These are phyloP conservation scores for Trichophyton rubrum DNA, from an alignment of 2,329 filamentous ascomycete species.

Conservation along the genomic window DNA sequence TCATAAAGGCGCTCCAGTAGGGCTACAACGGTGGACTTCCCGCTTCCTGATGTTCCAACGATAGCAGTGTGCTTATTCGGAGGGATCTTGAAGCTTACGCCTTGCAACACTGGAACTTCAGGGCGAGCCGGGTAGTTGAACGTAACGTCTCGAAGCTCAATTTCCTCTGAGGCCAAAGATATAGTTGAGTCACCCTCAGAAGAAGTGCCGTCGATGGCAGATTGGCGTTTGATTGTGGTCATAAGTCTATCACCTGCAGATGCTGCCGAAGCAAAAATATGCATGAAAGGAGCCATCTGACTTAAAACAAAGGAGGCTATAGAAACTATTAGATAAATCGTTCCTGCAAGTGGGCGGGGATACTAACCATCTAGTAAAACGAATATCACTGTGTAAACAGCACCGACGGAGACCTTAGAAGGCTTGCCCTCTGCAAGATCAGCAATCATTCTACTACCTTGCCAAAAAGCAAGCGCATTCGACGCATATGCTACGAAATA, in stretches of 20 bases:
- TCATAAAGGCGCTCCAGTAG: conserved; percentile 30
- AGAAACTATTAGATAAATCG: neutral
- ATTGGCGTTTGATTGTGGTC: conserved; percentile 12
- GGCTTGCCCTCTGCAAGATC: conserved; percentile 23
- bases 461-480: conserved; percentile 54
- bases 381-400: conserved; percentile 30
- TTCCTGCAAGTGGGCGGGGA: neutral
- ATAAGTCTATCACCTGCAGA: conserved; percentile 11
- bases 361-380: conserved; percentile 27
- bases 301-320: conserved; percentile 28
- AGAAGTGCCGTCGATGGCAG: conserved; percentile 13
- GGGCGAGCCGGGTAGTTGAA: conserved; percentile 27
- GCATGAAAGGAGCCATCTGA: conserved; percentile 28
- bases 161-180: conserved; percentile 34
- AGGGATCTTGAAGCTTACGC: conserved; percentile 23
- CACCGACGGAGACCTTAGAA: conserved; percentile 21
- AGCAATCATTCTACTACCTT: conserved; percentile 44
- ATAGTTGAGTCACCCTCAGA: conserved; percentile 29
- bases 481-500: conserved; percentile 55
- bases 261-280: conserved; percentile 14
- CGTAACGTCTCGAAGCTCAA: conserved; percentile 19
- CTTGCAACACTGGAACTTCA: conserved; percentile 24
- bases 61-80: conserved; percentile 31
- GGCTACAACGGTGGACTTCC: conserved; percentile 38
- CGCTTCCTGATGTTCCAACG: conserved; percentile 40